Evolutionary conservation across 768 basidiomycete genomes (phyloP), one percentile per base, ranked within the genome.

Genomic region (Mycena floridula): DNA sequence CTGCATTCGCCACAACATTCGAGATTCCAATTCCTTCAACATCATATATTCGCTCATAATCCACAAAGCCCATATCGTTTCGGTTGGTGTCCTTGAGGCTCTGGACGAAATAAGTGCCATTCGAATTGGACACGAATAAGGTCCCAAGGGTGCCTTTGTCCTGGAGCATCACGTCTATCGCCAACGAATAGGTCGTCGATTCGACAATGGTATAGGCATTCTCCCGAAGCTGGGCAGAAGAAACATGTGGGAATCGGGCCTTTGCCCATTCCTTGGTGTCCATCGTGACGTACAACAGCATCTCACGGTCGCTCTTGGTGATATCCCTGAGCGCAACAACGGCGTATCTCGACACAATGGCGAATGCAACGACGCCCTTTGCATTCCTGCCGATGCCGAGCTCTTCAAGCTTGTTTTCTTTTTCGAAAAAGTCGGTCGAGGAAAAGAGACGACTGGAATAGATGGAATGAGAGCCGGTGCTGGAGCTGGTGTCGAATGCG

Each of bases 151-250:
- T 60, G 48, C 74, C 70, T 47, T 74, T 70, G 40, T 67, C 62
- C 45, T 82, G 79, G 8, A 89, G 73, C 41, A 95, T 79, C 37
- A 98, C 94, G 58, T 99, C 95, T 26, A 99, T 89, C 3, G 86
- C 90, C 20, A 99, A 75, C 7, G 94, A 97, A 59, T 97, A 91
- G 0, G 84, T 82, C 7, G 91, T 94, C 3, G 85, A 88, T 63
- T 98, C 93, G 47, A 99, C 86, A 54, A 99, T 82, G 8, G 96
- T 99, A 60, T 99, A 97, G 5, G 89, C 88, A 58, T 95, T 93
- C 67, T 94, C 91, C 7, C 82, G 77, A 12, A 96, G 74, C 25
- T 74, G 73, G 2, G 86, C 83, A 2, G 78, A 81, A 0, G 81
- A 83, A 3, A 88, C 84, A 56, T 96, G 96, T 3, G 96, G 96